phyloP scores from a whole-genome alignment of 148 eudicot species.

The Vaccinium corymbosum region DNA sequence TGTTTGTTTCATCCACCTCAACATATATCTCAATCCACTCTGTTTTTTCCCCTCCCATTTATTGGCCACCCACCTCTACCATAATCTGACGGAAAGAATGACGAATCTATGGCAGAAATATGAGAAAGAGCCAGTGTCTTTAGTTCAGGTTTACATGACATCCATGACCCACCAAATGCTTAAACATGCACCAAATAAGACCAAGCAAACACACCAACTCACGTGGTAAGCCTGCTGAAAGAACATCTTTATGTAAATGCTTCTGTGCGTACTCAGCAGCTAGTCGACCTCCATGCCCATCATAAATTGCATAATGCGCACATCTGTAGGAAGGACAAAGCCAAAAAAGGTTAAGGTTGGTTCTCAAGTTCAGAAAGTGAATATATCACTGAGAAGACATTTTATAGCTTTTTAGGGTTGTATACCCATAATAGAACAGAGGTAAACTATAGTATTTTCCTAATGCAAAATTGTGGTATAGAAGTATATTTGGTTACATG shows the following conservation, averaged over 20 bases:
- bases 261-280: constrained; percentile 83
- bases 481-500: too few species aligned
- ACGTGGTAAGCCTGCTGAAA: constrained; percentile 94
- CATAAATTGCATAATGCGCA: constrained; percentile 79
- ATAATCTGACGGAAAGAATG: not conserved
- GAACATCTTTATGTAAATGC: constrained; percentile 64
- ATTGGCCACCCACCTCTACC: not conserved
- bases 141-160: not conserved
- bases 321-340: constrained; percentile 38
- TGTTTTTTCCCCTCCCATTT: not conserved
- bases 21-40: not conserved
- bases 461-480: too few species aligned
- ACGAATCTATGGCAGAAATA: not conserved
- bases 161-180: constrained; percentile 7
- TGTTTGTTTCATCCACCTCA: not conserved
- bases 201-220: constrained; percentile 88
- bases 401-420: too few species aligned
- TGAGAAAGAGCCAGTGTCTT: not conserved
- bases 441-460: too few species aligned
- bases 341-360: not conserved
- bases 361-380: not conserved
- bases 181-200: constrained; percentile 32
- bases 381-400: not conserved
- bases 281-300: constrained; percentile 86
- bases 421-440: too few species aligned